phyloP scores from a whole-genome alignment of 1,284 basidiomycete genomes.

The Ceratobasidium theobromae region DNA sequence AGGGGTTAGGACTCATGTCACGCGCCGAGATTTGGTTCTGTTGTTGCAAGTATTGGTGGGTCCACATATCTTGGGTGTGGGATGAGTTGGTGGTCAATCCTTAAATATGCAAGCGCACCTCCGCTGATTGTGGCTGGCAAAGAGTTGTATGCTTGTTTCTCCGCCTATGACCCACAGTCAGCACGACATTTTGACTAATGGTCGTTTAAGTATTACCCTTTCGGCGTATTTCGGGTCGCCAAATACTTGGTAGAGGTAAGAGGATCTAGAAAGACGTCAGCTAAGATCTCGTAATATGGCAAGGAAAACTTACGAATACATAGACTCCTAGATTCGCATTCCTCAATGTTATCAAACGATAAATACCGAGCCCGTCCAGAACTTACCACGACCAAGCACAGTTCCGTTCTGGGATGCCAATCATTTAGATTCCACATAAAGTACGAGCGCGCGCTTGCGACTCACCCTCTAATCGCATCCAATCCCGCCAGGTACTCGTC shows the following conservation, averaged over 20 bases:
- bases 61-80: constrained; percentile 16
- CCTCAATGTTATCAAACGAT: neutral
- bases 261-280: constrained; percentile 45
- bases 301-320: constrained; percentile 55
- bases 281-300: neutral
- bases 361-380: neutral
- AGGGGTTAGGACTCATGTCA: constrained; percentile 26
- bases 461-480: constrained; percentile 56
- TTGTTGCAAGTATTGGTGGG: constrained; percentile 28
- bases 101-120: constrained; percentile 40
- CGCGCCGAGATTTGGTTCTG: constrained; percentile 22
- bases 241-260: constrained; percentile 59
- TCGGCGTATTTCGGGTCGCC: constrained; percentile 60
- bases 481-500: constrained; percentile 61
- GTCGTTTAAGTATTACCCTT: constrained; percentile 43
- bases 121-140: constrained; percentile 57
- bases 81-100: neutral
- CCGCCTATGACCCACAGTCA: constrained; percentile 47
- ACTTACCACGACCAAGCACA: constrained; percentile 60
- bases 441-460: neutral
- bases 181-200: neutral
- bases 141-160: constrained; percentile 60
- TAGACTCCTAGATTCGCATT: constrained; percentile 52
- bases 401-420: constrained; percentile 48
- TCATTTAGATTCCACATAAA: neutral